These are phyloP conservation scores for Fomitopsis palustris DNA, from an alignment of 1,284 basidiomycete genomes.

Conservation along the genomic window DNA sequence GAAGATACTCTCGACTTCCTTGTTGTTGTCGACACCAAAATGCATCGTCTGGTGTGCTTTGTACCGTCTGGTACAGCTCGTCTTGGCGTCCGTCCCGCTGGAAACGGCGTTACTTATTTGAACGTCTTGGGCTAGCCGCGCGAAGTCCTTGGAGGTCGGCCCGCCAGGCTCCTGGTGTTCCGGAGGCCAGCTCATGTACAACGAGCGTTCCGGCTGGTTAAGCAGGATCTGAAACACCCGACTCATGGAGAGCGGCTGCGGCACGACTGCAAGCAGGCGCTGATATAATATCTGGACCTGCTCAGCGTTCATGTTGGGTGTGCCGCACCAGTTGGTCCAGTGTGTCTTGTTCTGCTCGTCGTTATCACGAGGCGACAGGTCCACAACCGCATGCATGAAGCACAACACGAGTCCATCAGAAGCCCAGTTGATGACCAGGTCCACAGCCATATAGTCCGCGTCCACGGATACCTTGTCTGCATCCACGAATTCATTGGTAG, in stretches of 20 bases:
- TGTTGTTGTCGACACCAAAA: slow-evolving; percentile 51
- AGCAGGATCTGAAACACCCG: slow-evolving; percentile 83
- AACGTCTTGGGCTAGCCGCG: slow-evolving; percentile 77
- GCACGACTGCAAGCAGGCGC: slow-evolving; percentile 51
- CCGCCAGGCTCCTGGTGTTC: slow-evolving; percentile 49
- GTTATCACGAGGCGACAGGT: slow-evolving; percentile 79
- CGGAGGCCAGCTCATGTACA: slow-evolving; percentile 88
- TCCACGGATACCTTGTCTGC: slow-evolving; percentile 71
- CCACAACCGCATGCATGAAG: slow-evolving; percentile 89
- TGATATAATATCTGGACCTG: slow-evolving; percentile 58
- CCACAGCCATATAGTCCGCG: slow-evolving; percentile 81
- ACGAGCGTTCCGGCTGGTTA: slow-evolving; percentile 46
- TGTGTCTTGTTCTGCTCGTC: slow-evolving; percentile 72
- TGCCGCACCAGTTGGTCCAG: slow-evolving; percentile 97
- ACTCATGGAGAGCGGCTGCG: slow-evolving; percentile 44
- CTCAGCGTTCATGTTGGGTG: slow-evolving; percentile 52
- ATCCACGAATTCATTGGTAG: slow-evolving; percentile 52
- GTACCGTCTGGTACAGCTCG: slow-evolving; percentile 91
- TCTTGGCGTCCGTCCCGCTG: slow-evolving; percentile 71
- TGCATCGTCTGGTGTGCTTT: slow-evolving; percentile 76
- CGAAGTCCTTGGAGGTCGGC: slow-evolving; percentile 80
- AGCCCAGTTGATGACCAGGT: slow-evolving; percentile 94
- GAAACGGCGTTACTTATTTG: slow-evolving; percentile 53
- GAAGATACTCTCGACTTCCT: slow-evolving; percentile 84
- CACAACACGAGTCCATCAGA: slow-evolving; percentile 89